phyloP scores from a whole-genome alignment of 2,329 filamentous ascomycete genomes.

The Akanthomyces dipterigenus region DNA sequence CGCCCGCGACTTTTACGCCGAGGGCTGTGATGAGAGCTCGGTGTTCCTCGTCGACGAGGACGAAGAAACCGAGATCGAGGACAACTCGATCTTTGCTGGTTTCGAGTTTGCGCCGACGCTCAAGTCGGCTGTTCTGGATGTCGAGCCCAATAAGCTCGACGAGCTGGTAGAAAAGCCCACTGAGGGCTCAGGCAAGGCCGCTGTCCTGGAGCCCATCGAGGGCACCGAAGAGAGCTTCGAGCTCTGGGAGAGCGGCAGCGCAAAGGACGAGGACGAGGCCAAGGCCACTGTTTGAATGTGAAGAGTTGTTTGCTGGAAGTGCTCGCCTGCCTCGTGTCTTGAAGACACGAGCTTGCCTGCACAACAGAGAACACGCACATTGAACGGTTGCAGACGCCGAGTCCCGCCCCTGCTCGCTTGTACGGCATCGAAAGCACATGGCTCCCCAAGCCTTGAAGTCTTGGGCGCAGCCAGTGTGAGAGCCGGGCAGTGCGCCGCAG shows the following conservation, averaged over 20 bases:
- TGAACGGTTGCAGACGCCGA: not conserved
- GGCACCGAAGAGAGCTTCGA: slow-evolving; percentile 56
- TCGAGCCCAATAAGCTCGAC: slow-evolving; percentile 25
- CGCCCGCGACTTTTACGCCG: slow-evolving; percentile 59
- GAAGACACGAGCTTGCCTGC: not conserved
- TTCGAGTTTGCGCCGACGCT: slow-evolving; percentile 17
- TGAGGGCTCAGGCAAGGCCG: slow-evolving; percentile 35
- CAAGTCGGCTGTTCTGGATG: not conserved
- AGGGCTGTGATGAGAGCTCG: slow-evolving; percentile 56
- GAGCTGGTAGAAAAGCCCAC: slow-evolving; percentile 30
- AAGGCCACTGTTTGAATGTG: slow-evolving; percentile 18
- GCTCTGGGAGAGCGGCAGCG: slow-evolving; percentile 64
- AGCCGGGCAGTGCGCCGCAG: not conserved
- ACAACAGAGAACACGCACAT: not conserved
- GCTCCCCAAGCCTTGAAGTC: not conserved
- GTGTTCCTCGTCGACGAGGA: slow-evolving; percentile 58
- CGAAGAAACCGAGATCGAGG: slow-evolving; percentile 37
- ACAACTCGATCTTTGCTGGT: slow-evolving; percentile 13
- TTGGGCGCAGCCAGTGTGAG: not conserved
- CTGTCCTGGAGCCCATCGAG: slow-evolving; percentile 48
- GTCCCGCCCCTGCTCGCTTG: not conserved
- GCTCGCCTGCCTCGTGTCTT: not conserved
- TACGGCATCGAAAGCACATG: not conserved
- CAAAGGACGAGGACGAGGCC: slow-evolving; percentile 48
- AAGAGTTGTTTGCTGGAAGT: not conserved